Conservation (phyloP, 257 asterid species). For the Pogostemon cablin region DNA sequence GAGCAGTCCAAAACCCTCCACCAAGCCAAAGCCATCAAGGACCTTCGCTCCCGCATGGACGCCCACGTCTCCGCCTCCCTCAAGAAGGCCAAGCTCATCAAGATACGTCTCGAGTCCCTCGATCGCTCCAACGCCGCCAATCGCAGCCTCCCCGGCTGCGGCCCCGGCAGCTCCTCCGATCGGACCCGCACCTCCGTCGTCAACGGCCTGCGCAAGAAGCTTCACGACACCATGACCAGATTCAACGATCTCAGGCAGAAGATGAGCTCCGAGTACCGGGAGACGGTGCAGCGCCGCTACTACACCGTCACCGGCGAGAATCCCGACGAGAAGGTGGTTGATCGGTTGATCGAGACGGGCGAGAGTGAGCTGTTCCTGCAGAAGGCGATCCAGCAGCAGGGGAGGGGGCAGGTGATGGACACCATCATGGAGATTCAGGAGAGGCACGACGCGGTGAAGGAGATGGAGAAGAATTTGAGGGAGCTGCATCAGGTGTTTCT, state of each 20-base stretch:
- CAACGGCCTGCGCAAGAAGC: conserved; percentile 65
- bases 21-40: conserved; percentile 46
- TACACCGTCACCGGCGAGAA: conserved; percentile 72
- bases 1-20: conserved; percentile 60
- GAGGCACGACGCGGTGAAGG: conserved; percentile 70
- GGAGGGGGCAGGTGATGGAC: conserved; percentile 73
- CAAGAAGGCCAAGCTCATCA: conserved; percentile 56
- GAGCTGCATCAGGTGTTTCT: conserved; percentile 64
- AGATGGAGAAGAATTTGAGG: conserved; percentile 65
- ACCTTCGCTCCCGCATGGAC: conserved; percentile 49
- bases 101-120: conserved; percentile 56
- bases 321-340: conserved; percentile 58
- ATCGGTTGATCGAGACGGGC: conserved; percentile 59
- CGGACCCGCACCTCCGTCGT: conserved; percentile 74
- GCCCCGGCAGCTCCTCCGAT: conserved; percentile 73
- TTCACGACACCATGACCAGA: conserved; percentile 59
- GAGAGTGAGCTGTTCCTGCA: conserved; percentile 67
- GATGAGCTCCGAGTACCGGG: conserved; percentile 61
- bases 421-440: conserved; percentile 66
- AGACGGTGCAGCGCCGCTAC: conserved; percentile 61
- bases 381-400: conserved; percentile 83
- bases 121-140: conserved; percentile 68
- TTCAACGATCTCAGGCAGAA: conserved; percentile 63
- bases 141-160: conserved; percentile 64
- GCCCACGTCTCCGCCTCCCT: conserved; percentile 39